phyloP scores from a whole-genome alignment of 257 asterid genomes.

The Scutellaria galericulata region DNA sequence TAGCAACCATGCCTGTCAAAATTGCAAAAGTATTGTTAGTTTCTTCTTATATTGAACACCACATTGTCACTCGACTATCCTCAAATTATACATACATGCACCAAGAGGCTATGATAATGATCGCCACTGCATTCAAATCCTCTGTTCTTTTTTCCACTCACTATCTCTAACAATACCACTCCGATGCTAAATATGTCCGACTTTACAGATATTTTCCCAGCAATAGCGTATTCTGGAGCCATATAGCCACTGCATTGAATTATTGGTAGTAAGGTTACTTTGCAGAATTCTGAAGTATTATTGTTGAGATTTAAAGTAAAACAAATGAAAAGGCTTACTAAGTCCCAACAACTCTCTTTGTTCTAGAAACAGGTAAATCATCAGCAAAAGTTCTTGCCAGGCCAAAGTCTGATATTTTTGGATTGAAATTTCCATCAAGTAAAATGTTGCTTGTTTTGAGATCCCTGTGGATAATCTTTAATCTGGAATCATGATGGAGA shows the following conservation, averaged over 20 bases:
- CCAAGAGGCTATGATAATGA: slow-evolving; percentile 45
- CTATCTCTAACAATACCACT: slow-evolving; percentile 54
- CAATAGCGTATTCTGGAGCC: slow-evolving; percentile 57
- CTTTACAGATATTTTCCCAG: slow-evolving; percentile 54
- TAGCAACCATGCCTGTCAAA: slow-evolving; percentile 47
- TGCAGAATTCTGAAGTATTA: neutral
- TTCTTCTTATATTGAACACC: no score
- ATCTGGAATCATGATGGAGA: slow-evolving; percentile 55
- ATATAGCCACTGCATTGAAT: slow-evolving; percentile 52
- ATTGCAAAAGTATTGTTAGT: neutral
- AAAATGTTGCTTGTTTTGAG: slow-evolving; percentile 51
- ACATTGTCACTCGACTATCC: no score
- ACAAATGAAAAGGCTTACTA: slow-evolving; percentile 40
- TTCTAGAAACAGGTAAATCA: slow-evolving; percentile 35
- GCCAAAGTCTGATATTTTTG: slow-evolving; percentile 56
- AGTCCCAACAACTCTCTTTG: slow-evolving; percentile 52
- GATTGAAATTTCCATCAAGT: slow-evolving; percentile 40
- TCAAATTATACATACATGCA: slow-evolving; percentile 38
- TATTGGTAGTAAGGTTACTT: neutral
- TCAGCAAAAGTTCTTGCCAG: slow-evolving; percentile 47
- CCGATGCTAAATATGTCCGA: slow-evolving; percentile 58
- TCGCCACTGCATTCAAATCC: slow-evolving; percentile 27
- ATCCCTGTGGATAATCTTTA: slow-evolving; percentile 50
- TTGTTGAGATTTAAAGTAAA: neutral
- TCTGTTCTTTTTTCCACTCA: slow-evolving; percentile 53